Evolutionary conservation across 371 early-diverging fungal species (phyloP).

Genomic region (Mucor circinelloides): DNA sequence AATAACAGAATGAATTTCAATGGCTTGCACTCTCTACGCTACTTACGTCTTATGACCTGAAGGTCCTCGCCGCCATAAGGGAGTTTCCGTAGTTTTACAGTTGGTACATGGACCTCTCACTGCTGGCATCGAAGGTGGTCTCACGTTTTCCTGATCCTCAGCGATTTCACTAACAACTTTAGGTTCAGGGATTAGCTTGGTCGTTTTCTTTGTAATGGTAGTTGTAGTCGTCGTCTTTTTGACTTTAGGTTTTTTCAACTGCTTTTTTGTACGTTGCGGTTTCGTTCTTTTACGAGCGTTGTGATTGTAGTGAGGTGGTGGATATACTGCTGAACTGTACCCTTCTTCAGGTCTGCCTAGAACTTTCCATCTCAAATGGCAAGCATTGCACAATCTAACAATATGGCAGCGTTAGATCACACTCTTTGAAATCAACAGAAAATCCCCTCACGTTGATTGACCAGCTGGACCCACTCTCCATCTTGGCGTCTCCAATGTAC

Average conservation of each 20-base stretch:
- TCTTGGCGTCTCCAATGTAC: slow-evolving; percentile 23
- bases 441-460: slow-evolving; percentile 20
- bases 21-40: neutral
- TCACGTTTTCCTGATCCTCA: neutral
- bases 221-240: neutral
- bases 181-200: neutral
- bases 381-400: slow-evolving; percentile 47
- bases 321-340: slow-evolving; percentile 10
- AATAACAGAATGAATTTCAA: neutral
- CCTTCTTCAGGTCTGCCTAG: slow-evolving; percentile 7
- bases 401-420: neutral
- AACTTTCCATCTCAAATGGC: slow-evolving; percentile 38
- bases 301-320: slow-evolving; percentile 7
- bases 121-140: neutral
- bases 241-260: neutral
- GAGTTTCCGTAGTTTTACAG: slow-evolving; percentile 26
- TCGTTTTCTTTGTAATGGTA: neutral
- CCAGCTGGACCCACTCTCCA: slow-evolving; percentile 30
- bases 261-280: neutral
- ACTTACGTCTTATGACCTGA: slow-evolving; percentile 39
- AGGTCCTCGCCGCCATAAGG: slow-evolving; percentile 44
- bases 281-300: neutral
- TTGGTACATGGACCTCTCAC: neutral
- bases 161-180: neutral
- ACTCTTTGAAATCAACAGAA: neutral